Evolutionary conservation across 78 protist species (phyloP).

Genomic region (Guillardia theta): DNA sequence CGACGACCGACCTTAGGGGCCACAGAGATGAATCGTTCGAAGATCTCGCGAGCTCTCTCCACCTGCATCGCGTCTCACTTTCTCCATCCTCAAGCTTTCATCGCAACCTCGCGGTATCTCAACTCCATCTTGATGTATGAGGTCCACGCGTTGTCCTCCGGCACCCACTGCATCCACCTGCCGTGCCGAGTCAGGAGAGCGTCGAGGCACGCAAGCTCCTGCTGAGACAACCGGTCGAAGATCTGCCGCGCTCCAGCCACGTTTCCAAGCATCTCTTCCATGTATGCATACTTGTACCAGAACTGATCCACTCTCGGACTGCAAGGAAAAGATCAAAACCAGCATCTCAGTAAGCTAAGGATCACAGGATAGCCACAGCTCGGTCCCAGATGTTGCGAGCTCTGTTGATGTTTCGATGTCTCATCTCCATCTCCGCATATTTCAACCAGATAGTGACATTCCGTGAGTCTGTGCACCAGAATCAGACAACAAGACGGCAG

Average conservation of each 20-base stretch:
- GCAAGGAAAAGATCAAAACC: no score
- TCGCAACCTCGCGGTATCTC: slow-evolving; percentile 65
- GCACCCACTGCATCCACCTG: slow-evolving; percentile 92
- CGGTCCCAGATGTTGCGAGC: slow-evolving; percentile 97
- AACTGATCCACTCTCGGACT: no score
- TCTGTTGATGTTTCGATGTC: slow-evolving; percentile 72
- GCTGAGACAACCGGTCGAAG: slow-evolving; percentile 73
- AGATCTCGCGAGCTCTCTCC: slow-evolving; percentile 73
- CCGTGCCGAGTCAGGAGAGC: not conserved
- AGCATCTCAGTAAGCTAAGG: no score
- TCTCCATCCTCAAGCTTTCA: no score
- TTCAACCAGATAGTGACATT: slow-evolving; percentile 71
- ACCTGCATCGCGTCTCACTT: no score
- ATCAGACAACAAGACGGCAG: not conserved
- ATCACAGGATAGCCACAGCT: slow-evolving; percentile 87
- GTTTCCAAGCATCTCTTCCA: slow-evolving; percentile 97
- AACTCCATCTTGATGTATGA: slow-evolving; percentile 77
- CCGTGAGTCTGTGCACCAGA: no score
- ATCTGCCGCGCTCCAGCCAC: slow-evolving; percentile 78
- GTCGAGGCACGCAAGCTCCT: not conserved
- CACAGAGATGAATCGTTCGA: not conserved
- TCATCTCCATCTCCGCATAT: slow-evolving; percentile 98
- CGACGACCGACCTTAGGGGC: not conserved
- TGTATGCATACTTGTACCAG: slow-evolving; percentile 90
- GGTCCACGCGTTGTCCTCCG: slow-evolving; percentile 88